phyloP scores from a whole-genome alignment of 2,329 filamentous ascomycete species.

The Pestalotiopsis sp. region DNA sequence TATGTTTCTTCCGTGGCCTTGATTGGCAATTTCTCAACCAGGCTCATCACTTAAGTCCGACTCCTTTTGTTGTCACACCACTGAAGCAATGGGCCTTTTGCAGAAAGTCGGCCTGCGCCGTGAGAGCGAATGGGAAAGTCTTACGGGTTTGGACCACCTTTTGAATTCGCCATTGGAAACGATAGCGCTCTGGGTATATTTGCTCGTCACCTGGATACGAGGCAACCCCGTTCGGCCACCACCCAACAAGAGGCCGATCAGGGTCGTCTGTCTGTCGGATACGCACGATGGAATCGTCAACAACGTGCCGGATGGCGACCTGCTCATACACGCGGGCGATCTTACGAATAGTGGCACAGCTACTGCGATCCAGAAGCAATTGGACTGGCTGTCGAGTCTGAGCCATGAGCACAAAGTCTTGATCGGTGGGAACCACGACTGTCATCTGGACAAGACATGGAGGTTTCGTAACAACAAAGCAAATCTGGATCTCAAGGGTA shows the following conservation, averaged over 20 bases:
- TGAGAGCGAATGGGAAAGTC: constrained; percentile 46
- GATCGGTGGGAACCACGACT: constrained; percentile 88
- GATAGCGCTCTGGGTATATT: constrained; percentile 64
- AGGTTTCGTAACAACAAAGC: constrained; percentile 42
- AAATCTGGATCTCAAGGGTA: constrained; percentile 58
- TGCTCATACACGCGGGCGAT: constrained; percentile 90
- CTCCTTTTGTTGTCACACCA: background rate
- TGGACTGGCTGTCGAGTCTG: constrained; percentile 78
- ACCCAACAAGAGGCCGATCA: constrained; percentile 58
- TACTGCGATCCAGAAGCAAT: constrained; percentile 74
- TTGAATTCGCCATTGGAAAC: constrained; percentile 70
- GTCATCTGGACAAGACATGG: constrained; percentile 70
- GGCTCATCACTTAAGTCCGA: background rate
- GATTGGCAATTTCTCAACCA: background rate
- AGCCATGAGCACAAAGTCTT: constrained; percentile 81
- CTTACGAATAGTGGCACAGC: constrained; percentile 73
- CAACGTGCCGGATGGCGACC: constrained; percentile 73
- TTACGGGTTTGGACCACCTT: constrained; percentile 62
- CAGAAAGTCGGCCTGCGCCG: constrained; percentile 49
- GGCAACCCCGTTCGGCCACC: constrained; percentile 64
- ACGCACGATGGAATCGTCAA: constrained; percentile 70
- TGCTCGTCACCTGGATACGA: constrained; percentile 66
- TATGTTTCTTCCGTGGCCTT: background rate
- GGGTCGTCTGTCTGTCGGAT: constrained; percentile 86
- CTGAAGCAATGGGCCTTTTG: constrained; percentile 44